Evolutionary conservation across 2,329 filamentous ascomycete species (phyloP).

Genomic region (Aureobasidium namibiae): DNA sequence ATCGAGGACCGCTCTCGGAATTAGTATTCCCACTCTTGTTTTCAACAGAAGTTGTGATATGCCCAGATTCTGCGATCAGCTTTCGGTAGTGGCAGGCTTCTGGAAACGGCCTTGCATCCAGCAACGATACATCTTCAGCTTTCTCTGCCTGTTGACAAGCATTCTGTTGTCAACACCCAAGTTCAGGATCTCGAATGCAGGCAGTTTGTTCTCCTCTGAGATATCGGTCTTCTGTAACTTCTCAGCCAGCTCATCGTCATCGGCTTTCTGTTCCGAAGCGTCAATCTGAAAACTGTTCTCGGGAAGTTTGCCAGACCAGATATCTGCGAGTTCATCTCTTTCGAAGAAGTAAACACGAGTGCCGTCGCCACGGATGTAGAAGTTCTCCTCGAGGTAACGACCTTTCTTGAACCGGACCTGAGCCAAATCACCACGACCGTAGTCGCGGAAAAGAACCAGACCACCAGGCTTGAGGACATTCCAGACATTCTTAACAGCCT

Average conservation of each 20-base stretch:
- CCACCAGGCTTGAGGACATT: slow-evolving; percentile 83
- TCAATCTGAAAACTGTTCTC: slow-evolving; percentile 24
- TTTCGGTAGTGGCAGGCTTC: slow-evolving; percentile 39
- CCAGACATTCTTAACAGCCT: slow-evolving; percentile 73
- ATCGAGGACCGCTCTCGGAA: background rate
- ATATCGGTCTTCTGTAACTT: slow-evolving; percentile 15
- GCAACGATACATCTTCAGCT: slow-evolving; percentile 97
- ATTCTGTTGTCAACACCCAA: slow-evolving; percentile 80
- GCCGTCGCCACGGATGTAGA: slow-evolving; percentile 91
- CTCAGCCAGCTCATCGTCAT: slow-evolving; percentile 15
- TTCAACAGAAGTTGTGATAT: background rate
- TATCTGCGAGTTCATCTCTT: slow-evolving; percentile 65
- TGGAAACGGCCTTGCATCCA: slow-evolving; percentile 73
- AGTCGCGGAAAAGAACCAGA: slow-evolving; percentile 91
- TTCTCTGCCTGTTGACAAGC: slow-evolving; percentile 81
- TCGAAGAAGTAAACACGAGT: slow-evolving; percentile 98
- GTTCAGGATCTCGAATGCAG: slow-evolving; percentile 59
- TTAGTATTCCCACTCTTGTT: background rate
- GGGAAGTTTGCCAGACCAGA: slow-evolving; percentile 55
- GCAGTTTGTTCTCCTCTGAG: slow-evolving; percentile 15
- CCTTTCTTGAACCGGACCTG: slow-evolving; percentile 97
- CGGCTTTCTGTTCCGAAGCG: slow-evolving; percentile 18
- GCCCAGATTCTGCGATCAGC: background rate
- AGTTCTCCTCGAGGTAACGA: slow-evolving; percentile 89
- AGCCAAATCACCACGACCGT: slow-evolving; percentile 87